A percentile compares a stretch with the other conserved stretches of the same genome.
Evolutionary conservation across 495 filamentous ascomycete species (phyloP).

Genomic region (Xylaria grammica): DNA sequence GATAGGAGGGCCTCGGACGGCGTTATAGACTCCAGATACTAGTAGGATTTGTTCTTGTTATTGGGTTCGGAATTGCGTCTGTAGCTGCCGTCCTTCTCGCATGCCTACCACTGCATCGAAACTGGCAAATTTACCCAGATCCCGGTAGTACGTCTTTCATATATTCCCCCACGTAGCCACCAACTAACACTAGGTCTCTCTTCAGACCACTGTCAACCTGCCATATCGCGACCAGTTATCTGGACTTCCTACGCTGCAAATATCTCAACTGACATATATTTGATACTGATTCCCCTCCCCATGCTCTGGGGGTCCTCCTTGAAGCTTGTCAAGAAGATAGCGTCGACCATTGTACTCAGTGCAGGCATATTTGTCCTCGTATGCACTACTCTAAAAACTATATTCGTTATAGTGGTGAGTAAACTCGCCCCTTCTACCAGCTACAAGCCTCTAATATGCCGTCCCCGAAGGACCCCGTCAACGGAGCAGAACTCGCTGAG

Average conservation of each 20-base stretch:
- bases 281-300: slow-evolving; percentile 60
- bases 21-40: slow-evolving; percentile 55
- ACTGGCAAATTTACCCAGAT: slow-evolving; percentile 63
- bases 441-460: neutral
- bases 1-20: slow-evolving; percentile 45
- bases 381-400: slow-evolving; percentile 53
- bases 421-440: neutral
- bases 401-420: slow-evolving; percentile 55
- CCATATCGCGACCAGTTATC: slow-evolving; percentile 53
- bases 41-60: slow-evolving; percentile 58
- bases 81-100: slow-evolving; percentile 58
- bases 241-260: slow-evolving; percentile 55
- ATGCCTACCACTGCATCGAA: slow-evolving; percentile 55
- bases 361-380: slow-evolving; percentile 58
- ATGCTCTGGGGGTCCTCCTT: slow-evolving; percentile 58
- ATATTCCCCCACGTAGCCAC: neutral
- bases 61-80: slow-evolving; percentile 55
- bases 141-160: slow-evolving; percentile 52
- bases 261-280: slow-evolving; percentile 56
- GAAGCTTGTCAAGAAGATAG: slow-evolving; percentile 50
- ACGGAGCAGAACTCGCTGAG: slow-evolving; percentile 53
- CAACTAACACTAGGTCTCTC: neutral
- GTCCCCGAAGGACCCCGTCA: slow-evolving; percentile 43
- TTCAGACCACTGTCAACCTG: slow-evolving; percentile 56
- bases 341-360: slow-evolving; percentile 53